Conservation (phyloP, 805 yeast genomes). For the Lipomyces yamanashiensis region DNA sequence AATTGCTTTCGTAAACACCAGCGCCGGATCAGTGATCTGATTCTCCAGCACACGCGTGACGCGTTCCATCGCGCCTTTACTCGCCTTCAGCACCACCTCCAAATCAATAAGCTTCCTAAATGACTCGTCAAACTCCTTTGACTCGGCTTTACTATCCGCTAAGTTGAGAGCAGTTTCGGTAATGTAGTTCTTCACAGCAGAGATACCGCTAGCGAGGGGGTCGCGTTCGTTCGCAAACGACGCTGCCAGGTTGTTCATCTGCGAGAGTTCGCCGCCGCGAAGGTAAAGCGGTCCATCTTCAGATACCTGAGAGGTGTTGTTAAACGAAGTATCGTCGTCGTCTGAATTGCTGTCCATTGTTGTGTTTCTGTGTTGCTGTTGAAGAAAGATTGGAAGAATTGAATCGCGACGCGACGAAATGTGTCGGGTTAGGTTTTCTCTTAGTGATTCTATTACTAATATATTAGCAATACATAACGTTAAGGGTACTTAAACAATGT, state of each 20-base stretch:
- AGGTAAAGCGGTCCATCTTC: conserved; percentile 1
- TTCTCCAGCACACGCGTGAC: not conserved
- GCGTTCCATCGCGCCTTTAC: not conserved
- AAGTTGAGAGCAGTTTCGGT: not conserved
- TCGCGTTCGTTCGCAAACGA: not conserved
- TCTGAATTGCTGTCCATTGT: not conserved
- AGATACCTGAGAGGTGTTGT: not conserved
- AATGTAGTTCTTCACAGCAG: not conserved
- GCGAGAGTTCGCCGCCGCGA: not conserved
- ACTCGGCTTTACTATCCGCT: conserved; percentile 4
- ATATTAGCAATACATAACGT: not conserved
- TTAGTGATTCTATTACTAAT: no score
- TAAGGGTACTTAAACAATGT: no score
- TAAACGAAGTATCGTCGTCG: not conserved
- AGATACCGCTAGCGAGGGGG: not conserved
- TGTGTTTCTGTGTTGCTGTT: not conserved
- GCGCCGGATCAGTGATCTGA: conserved; percentile 13
- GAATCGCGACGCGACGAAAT: not conserved
- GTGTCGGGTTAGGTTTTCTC: not conserved
- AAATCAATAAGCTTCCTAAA: conserved; percentile 4
- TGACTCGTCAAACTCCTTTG: conserved; percentile 7
- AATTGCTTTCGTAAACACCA: not conserved
- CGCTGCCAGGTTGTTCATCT: not conserved
- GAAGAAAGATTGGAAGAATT: not conserved
- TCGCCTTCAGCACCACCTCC: conserved; percentile 1